These are phyloP conservation scores for Platanthera guangdongensis DNA, from an alignment of 106 monocot genomes.

Conservation along the genomic window DNA sequence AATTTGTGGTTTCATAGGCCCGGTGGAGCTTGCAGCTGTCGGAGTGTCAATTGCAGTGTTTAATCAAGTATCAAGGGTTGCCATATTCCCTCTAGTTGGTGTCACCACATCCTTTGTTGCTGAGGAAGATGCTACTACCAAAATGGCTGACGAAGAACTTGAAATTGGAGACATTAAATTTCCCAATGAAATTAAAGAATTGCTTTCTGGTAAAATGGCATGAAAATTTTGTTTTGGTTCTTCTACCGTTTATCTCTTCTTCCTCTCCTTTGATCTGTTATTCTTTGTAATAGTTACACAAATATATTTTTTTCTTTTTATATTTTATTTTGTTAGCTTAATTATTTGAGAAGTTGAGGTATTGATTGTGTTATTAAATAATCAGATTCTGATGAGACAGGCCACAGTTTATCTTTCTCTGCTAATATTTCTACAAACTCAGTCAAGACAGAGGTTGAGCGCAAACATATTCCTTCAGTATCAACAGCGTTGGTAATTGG, in stretches of 20 bases:
- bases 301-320: background rate
- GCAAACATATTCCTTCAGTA: slow-evolving; percentile 63
- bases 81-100: slow-evolving; percentile 72
- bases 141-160: slow-evolving; percentile 23
- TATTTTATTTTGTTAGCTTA: background rate
- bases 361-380: background rate
- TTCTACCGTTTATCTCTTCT: background rate
- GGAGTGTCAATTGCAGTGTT: slow-evolving; percentile 74
- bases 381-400: slow-evolving; percentile 16
- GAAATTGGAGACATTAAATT: slow-evolving; percentile 20
- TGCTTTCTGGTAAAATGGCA: slow-evolving; percentile 29
- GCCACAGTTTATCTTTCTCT: slow-evolving; percentile 16
- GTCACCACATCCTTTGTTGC: slow-evolving; percentile 83
- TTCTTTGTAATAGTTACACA: background rate
- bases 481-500: slow-evolving; percentile 65
- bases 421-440: slow-evolving; percentile 13
- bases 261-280: background rate
- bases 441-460: slow-evolving; percentile 16
- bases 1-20: slow-evolving; percentile 24
- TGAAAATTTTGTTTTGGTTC: slow-evolving; percentile 4
- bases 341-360: slow-evolving; percentile 2
- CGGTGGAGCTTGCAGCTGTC: slow-evolving; percentile 73
- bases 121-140: slow-evolving; percentile 54
- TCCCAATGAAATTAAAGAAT: slow-evolving; percentile 41
- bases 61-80: slow-evolving; percentile 66